A percentile compares a stretch with the other conserved stretches of the same genome.
phyloP scores from a whole-genome alignment of 2,329 filamentous ascomycete genomes.

The Ophiostoma angusticollis region DNA sequence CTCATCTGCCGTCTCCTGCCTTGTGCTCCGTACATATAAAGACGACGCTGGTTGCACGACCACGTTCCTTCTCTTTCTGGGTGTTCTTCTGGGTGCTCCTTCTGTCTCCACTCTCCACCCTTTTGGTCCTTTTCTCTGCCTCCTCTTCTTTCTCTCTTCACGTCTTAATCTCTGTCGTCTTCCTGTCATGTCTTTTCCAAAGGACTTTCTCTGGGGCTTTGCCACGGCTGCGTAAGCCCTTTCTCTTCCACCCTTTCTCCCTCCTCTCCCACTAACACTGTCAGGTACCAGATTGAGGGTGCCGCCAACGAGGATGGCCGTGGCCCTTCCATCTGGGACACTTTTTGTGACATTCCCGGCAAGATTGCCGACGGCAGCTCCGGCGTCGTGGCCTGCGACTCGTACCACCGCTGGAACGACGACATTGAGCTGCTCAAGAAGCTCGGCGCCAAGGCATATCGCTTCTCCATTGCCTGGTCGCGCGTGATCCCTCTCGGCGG shows the following conservation, averaged over 20 bases:
- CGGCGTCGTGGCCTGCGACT: slow-evolving; percentile 72
- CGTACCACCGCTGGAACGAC: slow-evolving; percentile 65
- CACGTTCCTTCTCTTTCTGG: neutral
- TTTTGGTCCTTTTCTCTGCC: neutral
- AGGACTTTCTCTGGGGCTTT: slow-evolving; percentile 68
- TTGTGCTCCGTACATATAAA: too few species aligned
- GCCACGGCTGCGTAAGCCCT: slow-evolving; percentile 57
- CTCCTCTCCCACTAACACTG: neutral
- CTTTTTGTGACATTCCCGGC: slow-evolving; percentile 67
- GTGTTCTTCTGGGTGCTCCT: neutral
- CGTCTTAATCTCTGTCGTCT: neutral
- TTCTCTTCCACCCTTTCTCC: neutral
- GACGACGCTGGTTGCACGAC: too few species aligned
- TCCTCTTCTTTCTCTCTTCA: neutral
- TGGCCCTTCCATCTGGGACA: slow-evolving; percentile 77
- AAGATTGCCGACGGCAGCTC: slow-evolving; percentile 71
- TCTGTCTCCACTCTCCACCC: neutral
- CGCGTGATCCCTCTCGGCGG: slow-evolving; percentile 79
- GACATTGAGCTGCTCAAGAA: slow-evolving; percentile 68
- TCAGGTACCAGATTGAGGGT: slow-evolving; percentile 80
- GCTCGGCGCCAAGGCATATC: slow-evolving; percentile 61
- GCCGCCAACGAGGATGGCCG: slow-evolving; percentile 62
- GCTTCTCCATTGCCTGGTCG: slow-evolving; percentile 76
- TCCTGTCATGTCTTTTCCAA: slow-evolving; percentile 43
- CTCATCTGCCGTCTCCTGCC: too few species aligned